phyloP scores from a whole-genome alignment of 306 rosid species.

The Ormosia emarginata region DNA sequence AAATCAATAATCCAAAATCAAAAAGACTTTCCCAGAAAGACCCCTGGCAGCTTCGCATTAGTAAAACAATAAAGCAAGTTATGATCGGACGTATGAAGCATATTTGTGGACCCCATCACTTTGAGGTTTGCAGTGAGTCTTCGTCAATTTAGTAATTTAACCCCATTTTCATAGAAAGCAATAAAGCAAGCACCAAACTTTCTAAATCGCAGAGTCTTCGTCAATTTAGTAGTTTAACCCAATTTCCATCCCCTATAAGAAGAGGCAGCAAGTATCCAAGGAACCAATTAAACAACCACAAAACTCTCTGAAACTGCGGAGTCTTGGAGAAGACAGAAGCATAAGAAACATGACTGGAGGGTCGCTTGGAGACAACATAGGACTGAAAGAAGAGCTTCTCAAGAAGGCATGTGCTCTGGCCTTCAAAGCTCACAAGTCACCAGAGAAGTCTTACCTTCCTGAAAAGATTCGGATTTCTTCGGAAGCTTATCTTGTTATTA shows the following conservation, averaged over 20 bases:
- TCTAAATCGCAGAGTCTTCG: background rate
- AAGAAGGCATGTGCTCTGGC: slow-evolving; percentile 36
- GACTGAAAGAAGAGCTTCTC: slow-evolving; percentile 37
- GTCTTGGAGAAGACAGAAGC: background rate
- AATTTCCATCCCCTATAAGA: background rate
- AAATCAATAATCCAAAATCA: too few relatives aligned
- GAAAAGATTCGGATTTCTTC: slow-evolving; percentile 16
- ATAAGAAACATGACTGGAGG: slow-evolving; percentile 32
- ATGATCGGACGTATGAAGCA: too few relatives aligned
- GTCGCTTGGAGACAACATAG: slow-evolving; percentile 30
- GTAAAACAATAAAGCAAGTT: too few relatives aligned
- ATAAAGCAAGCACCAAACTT: background rate
- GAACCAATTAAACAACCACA: background rate
- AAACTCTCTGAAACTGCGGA: background rate
- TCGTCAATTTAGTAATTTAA: background rate
- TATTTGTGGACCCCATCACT: too few relatives aligned
- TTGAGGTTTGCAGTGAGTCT: too few relatives aligned
- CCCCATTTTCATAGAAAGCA: background rate
- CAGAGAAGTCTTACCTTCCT: slow-evolving; percentile 12
- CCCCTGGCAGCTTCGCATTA: too few relatives aligned
- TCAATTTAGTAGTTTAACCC: background rate
- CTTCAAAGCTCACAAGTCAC: slow-evolving; percentile 31
- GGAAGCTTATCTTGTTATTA: slow-evolving; percentile 15
- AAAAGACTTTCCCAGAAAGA: too few relatives aligned
- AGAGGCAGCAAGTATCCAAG: background rate